A percentile compares a stretch with the other conserved stretches of the same genome.
phyloP scores from a whole-genome alignment of 805 yeast genomes.

The Torulaspora microellipsoides region DNA sequence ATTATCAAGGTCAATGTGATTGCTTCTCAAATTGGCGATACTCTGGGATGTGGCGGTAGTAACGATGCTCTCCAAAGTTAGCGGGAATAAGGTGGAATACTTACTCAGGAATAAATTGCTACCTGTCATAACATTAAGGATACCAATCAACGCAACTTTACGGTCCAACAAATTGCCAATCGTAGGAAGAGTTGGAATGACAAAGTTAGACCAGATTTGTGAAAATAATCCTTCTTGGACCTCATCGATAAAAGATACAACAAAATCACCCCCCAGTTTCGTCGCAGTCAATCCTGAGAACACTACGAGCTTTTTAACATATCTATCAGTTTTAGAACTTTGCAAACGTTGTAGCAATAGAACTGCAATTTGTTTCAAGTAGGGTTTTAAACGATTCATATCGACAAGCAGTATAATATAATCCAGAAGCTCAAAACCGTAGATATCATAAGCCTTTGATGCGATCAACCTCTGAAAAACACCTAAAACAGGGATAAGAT shows the following conservation, averaged over 20 bases:
- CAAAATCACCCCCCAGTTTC: slow-evolving; percentile 46
- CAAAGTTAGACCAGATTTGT: slow-evolving; percentile 43
- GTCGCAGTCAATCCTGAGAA: slow-evolving; percentile 56
- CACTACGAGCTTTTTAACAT: slow-evolving; percentile 61
- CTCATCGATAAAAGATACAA: slow-evolving; percentile 60
- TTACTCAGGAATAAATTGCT: slow-evolving; percentile 36
- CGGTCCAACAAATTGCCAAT: slow-evolving; percentile 51
- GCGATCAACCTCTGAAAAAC: slow-evolving; percentile 93
- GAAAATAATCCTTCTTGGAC: slow-evolving; percentile 59
- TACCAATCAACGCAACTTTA: slow-evolving; percentile 49
- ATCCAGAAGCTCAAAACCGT: slow-evolving; percentile 83
- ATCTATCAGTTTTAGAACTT: slow-evolving; percentile 75
- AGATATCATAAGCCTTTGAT: slow-evolving; percentile 71
- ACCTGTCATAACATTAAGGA: slow-evolving; percentile 41
- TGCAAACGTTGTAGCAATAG: slow-evolving; percentile 78
- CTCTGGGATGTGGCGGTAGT: slow-evolving; percentile 38
- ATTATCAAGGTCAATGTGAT: slow-evolving; percentile 42
- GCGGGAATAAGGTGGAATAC: slow-evolving; percentile 40
- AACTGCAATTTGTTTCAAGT: slow-evolving; percentile 65
- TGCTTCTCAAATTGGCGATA: slow-evolving; percentile 36
- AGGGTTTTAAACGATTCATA: slow-evolving; percentile 44
- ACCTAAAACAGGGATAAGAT: slow-evolving; percentile 78
- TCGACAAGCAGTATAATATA: slow-evolving; percentile 58
- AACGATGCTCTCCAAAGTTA: slow-evolving; percentile 43
- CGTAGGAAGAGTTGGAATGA: slow-evolving; percentile 40